Conservation (phyloP, 1,139 yeast species). For the Kurtzmaniella quercitrusa region DNA sequence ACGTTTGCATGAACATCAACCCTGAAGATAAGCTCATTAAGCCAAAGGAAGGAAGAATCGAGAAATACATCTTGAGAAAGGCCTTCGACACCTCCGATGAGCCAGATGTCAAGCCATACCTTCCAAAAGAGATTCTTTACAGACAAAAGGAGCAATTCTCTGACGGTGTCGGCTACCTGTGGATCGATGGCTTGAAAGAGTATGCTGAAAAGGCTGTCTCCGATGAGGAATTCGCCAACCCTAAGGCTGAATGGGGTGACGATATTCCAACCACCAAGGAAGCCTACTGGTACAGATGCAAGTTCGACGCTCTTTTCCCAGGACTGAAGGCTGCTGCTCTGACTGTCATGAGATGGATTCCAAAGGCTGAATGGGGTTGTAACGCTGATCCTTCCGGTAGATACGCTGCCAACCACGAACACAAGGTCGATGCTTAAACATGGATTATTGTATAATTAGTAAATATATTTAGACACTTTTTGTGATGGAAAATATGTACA, state of each 20-base stretch:
- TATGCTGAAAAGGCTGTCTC: conserved; percentile 82
- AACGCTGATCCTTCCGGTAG: conserved; percentile 98
- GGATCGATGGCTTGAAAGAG: conserved; percentile 98
- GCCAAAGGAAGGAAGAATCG: conserved; percentile 67
- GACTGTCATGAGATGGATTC: conserved; percentile 99
- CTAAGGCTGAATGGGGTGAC: conserved; percentile 93
- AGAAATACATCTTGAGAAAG: conserved; percentile 92
- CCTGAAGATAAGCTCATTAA: conserved; percentile 88
- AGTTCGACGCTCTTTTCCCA: conserved; percentile 85
- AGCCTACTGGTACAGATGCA: conserved; percentile 97
- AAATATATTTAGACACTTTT: not conserved
- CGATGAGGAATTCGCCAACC: conserved; percentile 85
- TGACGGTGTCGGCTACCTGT: conserved; percentile 98
- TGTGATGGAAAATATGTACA: not conserved
- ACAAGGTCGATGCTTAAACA: conserved; percentile 29
- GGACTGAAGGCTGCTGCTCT: conserved; percentile 87
- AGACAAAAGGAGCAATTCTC: conserved; percentile 99
- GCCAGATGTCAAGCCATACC: conserved; percentile 70
- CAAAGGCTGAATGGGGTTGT: conserved; percentile 99
- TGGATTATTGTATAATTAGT: not conserved
- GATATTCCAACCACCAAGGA: conserved; percentile 97
- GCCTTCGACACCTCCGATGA: conserved; percentile 88
- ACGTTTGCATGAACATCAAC: conserved; percentile 89
- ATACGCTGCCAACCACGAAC: conserved; percentile 83
- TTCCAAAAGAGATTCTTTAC: conserved; percentile 96